Evolutionary conservation across 768 basidiomycete genomes (phyloP), one percentile per base, ranked within the genome.

Genomic region (Tylopilus balloui): DNA sequence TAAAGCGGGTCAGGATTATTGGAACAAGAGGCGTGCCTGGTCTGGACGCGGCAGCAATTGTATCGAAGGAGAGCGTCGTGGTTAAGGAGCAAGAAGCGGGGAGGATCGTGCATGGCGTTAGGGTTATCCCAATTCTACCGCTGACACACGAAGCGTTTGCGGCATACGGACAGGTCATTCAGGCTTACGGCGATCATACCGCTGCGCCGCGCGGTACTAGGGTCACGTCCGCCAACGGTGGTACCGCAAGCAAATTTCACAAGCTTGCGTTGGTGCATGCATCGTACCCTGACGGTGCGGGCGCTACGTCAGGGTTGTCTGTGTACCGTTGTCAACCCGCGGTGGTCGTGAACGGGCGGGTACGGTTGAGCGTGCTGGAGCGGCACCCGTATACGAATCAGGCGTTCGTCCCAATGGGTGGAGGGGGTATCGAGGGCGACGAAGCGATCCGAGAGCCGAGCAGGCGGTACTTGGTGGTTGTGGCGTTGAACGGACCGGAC

Each of bases 381-480:
- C 77, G 94, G 25, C 96, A 99, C 62, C 78, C 84, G 24, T 87
- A 77, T 65, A 94, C 89, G 12, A 95, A 86, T 56, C 95, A 97
- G 65, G 84, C 88, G 6, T 98, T 98, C 67, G 79, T 97, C 48
- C 95, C 96, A 9, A 92, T 98, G 90, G 90, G 92, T 5, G 80
- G 78, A 20, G 71, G 68, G 17, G 63, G 59, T 44, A 58, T 54
- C 42, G 66, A 57, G 35, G 77, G 69, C 35, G 77, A 78, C 54
- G 67, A 67, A 32, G 73, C 72, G 25, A 69, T 78, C 54, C 66
- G 54, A 21, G 78, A 79, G 20, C 71, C 78, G 6, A 78, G 76
- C 1, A 67, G 70, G 21, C 66, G 70, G 28, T 95, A 95, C 65
- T 71, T 98, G 37, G 91, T 94, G 11, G 83, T 95, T 15, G 95